phyloP scores from a whole-genome alignment of 148 eudicot genomes.

The Rheum nobile region DNA sequence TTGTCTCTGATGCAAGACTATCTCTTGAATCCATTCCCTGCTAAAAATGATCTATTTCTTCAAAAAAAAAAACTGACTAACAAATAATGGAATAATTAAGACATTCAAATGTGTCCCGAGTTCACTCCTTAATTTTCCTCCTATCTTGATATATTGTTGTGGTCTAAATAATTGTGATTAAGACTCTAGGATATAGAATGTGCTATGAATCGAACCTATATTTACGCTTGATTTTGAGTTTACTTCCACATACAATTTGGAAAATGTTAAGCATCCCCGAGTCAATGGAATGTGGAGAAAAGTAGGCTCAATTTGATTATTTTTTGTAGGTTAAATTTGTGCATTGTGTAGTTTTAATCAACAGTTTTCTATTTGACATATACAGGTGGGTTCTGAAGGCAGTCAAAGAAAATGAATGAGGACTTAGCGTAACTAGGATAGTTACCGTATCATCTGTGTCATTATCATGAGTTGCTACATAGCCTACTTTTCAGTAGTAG shows the following conservation, averaged over 20 bases:
- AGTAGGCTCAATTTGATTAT: no score
- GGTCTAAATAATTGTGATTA: no score
- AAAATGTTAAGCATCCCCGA: no score
- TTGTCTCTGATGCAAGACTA: neutral
- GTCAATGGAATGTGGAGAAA: no score
- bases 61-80: neutral
- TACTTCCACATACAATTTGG: no score
- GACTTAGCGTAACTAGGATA: neutral
- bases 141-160: no score
- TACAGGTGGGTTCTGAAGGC: constrained; percentile 7
- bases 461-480: neutral
- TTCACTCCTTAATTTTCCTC: no score
- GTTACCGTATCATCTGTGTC: constrained; percentile 1
- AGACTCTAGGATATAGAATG: no score
- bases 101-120: neutral
- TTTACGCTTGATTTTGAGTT: no score
- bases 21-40: no score
- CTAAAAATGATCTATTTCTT: neutral
- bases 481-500: neutral
- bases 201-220: no score
- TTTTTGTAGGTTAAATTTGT: no score
- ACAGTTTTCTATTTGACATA: neutral
- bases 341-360: neutral
- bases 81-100: neutral
- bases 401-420: constrained; percentile 11